Percentiles rank a stretch among this genome's conserved stretches.
Conservation (phyloP, 139 green algal species). For the Auxenochlorella pyrenoidosa region DNA sequence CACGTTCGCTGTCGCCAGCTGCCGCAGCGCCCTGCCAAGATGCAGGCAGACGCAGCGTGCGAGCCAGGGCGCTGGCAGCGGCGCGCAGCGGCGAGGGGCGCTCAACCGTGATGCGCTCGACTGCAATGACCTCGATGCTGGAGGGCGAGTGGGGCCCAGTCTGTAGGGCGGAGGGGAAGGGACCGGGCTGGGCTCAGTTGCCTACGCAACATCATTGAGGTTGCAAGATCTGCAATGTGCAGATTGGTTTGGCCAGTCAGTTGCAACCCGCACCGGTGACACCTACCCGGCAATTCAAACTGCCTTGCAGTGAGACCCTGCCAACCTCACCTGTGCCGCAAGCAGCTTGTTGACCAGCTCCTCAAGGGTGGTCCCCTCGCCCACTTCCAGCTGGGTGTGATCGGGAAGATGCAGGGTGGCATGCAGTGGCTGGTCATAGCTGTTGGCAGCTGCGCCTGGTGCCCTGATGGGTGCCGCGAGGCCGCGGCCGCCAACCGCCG, state of each 20-base stretch:
- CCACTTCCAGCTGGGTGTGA: neutral
- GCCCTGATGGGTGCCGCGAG: neutral
- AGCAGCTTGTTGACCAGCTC: constrained; percentile 7
- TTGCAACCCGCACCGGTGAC: too few species aligned
- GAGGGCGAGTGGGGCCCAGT: neutral
- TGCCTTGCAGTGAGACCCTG: neutral
- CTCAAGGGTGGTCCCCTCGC: neutral
- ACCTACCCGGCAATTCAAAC: too few species aligned
- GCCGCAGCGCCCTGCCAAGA: neutral
- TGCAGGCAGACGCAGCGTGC: neutral
- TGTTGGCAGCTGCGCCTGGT: neutral
- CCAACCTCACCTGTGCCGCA: neutral
- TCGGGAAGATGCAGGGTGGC: constrained; percentile 5
- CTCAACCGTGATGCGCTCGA: neutral
- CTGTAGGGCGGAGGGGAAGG: neutral
- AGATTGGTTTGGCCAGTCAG: too few species aligned
- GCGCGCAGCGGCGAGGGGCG: neutral
- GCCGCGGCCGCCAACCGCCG: neutral
- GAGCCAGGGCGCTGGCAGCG: neutral
- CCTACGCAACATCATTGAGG: too few species aligned
- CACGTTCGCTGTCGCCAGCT: neutral
- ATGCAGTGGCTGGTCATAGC: neutral
- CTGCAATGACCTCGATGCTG: neutral
- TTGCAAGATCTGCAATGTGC: too few species aligned
- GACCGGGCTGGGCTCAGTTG: neutral